Base-by-base conservation (phyloP, 129 eudicot species). In the Oenanthe sinensis region DNA sequence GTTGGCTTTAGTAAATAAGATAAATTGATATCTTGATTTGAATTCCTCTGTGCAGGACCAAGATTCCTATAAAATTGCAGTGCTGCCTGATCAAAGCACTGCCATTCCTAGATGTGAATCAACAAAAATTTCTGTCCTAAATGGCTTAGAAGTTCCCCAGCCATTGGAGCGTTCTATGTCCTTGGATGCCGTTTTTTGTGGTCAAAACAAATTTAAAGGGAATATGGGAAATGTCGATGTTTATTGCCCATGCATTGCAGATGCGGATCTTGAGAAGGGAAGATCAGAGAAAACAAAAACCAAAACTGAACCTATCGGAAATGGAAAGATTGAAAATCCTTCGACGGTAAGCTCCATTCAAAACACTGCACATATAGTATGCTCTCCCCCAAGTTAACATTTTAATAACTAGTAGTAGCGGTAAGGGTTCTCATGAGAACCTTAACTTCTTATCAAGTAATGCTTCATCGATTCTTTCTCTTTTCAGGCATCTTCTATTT, bases 261-360 rank as follows among this genome's bases (percentile, higher is more conserved):
- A 82, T 75, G 84, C 79, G 20, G 97, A 93, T 84, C 75, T 86
- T 76, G 98, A 91, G 88, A 85, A 87, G 36, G 96, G 88, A 52
- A 85, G 75, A 60, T 50, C 78, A 44, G 98, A 84, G 75, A 80
- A 72, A 40, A 74, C 83, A 22, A 85, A 79, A 81, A 73, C 82
- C 82, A 85, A 68, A 44, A 91, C 76, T 54, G 91, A 87, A 55
- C 49, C 81, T 75, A 55, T 52, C 67, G 88, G 63, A 55, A 79
- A 75, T 77, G 46, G 83, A 79, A 87, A 87, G 78, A 86, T 79
- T 22, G 90, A 93, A 72, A 87, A 83, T 82, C 71, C 85, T 46
- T 75, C 79, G 26, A 79, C 77, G 36, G 98, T 93, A 80, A 80
- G 97, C 85, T 71, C 69, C 37, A 16, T 80, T 28, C 43, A 15